Base-by-base conservation (phyloP, 371 early-diverging fungal species). In the Mucor plumbeus region DNA sequence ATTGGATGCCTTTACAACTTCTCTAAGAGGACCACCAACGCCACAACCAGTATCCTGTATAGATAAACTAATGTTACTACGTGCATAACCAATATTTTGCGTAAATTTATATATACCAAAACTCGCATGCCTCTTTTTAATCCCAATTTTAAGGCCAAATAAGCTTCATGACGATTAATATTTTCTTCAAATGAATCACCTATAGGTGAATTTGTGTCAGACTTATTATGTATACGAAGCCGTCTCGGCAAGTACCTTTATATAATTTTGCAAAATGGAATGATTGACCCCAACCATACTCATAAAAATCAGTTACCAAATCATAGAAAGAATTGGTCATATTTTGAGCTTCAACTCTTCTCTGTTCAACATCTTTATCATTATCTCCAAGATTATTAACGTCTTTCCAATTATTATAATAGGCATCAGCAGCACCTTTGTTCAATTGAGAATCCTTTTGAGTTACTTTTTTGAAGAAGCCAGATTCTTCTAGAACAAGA, bases 21-120 rank as follows among this genome's bases (percentile, higher is more conserved):
- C 93, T 48, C 94, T 86, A 10, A 92, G 80, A 4, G 94, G 94
- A 21, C 94, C 94, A 63, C 80, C 94, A 26, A 93, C 94, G 70
- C 94, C 94, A 63, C 94, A 93, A 21, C 94, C 94, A 35, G 91
- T 90, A 77, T 93, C 80, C 80, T 80, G 14, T 10, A 3, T 26
- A 26, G 26, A 26, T 26, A 26, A 26, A 26, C 3, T 26, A 26
- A 26, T 1, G 26, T 26, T 26, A 26, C 26, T 26, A 26, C 26
- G 3, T 3, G 26, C 26, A 26, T 26, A 26, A 26, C 3, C 26
- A 26, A 26, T 26, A 26, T 26, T 26, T 26, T 26, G 26, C 26
- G 3, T 26, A 26, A 3, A 26, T 26, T 26, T 58, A 5, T 58
- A 60, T 75, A 41, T 74, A 80, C 94, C 58, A 89, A 73, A 7